Base-by-base conservation (phyloP, 1,284 basidiomycete species). In the Peniophora sp. region DNA sequence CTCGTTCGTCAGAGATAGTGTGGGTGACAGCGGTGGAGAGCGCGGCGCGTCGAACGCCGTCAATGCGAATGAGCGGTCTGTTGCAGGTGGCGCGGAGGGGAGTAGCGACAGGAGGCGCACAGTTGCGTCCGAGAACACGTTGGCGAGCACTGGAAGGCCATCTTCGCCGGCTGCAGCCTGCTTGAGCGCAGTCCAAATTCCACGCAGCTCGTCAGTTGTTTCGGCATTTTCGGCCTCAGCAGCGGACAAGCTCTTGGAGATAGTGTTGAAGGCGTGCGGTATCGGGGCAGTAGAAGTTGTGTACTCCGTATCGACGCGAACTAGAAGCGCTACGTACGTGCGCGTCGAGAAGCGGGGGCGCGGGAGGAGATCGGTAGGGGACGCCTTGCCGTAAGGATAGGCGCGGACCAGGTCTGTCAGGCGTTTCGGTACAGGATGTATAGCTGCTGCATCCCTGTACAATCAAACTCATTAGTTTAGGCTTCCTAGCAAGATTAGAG, bases 61-160 rank as follows among this genome's bases (percentile, higher is more conserved):
- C 52, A 60, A 38, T 51, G 56, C 34, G 56, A 58, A 53, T 43
- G 49, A 50, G 43, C 50, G 51, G 16, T 50, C 22, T 16, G 52
- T 54, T 11, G 55, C 49, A 3, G 50, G 49, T 6, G 46, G 45
- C 2, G 63, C 64, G 0, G 52, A 58, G 38, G 76, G 73, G 35
- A 78, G 59, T 48, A 80, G 67, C 2, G 77, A 74, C 36, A 82
- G 63, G 48, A 81, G 49, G 25, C 80, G 78, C 10, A 85, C 69
- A 0, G 82, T 87, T 52, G 88, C 85, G 51, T 88, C 85, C 2
- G 77, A 69, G 52, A 89, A 78, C 46, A 89, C 55, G 22, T 59
- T 61, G 1, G 66, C 61, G 20, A 70, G 54, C 0, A 57, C 54
- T 2, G 61, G 58, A n/a, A 58, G 56, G 34, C 23, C 49, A 46